Evolutionary conservation across 176 grass and related monocot species (phyloP), one percentile per base, ranked within the genome.

Genomic region (Chloris gayana): DNA sequence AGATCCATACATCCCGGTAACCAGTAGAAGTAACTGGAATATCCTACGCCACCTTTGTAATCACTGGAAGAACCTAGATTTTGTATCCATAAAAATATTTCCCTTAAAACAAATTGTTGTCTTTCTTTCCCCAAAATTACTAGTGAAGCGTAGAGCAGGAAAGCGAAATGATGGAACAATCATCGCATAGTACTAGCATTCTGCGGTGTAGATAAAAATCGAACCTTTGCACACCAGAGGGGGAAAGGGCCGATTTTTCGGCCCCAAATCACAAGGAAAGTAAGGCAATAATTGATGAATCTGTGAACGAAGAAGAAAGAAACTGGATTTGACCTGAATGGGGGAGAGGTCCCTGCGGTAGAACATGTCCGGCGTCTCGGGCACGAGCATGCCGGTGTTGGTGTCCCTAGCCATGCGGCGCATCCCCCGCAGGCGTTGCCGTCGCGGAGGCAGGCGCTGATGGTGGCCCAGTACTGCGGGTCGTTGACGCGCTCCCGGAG

Each of bases 401-500:
- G 75, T 24, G 59, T 95, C 25, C n/a, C 90, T 51, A 1, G 64
- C 84, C 11, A 29, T 14, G 14, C 79, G 42, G 4, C 56, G 3
- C 96, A 99, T 93, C 12, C 70, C 61, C 50, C 14, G 65, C 96
- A 99, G 10, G 84, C 96, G 33, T 73, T 73, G 2, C 79, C 91
- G 6, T 95, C 90, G 38, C 88, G 93, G 84, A 99, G 79, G 76
- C 96, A 99, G 0, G 80, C 60, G 61, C 76, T 74, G 67, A 99
- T 95, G 86, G 87, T 87, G 30, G 63, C 64, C 96, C 96, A 99
- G 82, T 99, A 99, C 15, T 84, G 56, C 0, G 72, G 86, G 80
- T 99, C 88, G 15, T 64, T 54, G 33, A 99, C 90, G 69, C 96
- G 84, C 30, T 90, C 74, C 60, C 78, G 76, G 75, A 99, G 90